These are phyloP conservation scores for Ciborinia camelliae DNA, from an alignment of 2,329 filamentous ascomycete species.

Conservation along the genomic window DNA sequence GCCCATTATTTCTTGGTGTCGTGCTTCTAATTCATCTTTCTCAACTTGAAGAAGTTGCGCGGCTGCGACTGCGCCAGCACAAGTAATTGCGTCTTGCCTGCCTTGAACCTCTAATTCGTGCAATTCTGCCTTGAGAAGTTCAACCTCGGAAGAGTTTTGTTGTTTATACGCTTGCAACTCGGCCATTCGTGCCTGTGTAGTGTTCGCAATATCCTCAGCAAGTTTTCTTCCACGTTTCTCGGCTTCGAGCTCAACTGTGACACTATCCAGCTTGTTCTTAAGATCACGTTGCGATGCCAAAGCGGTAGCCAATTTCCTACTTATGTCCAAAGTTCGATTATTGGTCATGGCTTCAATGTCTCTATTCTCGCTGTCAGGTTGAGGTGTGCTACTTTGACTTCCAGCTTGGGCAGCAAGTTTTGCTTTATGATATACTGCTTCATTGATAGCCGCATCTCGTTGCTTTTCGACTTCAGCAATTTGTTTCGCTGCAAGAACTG, in stretches of 20 bases:
- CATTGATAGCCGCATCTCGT: slow-evolving; percentile 87
- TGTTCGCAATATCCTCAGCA: slow-evolving; percentile 82
- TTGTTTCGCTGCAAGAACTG: slow-evolving; percentile 76
- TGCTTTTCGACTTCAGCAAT: slow-evolving; percentile 95
- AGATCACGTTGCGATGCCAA: slow-evolving; percentile 76
- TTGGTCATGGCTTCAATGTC: slow-evolving; percentile 56
- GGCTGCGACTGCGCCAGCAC: slow-evolving; percentile 71
- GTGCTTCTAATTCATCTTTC: slow-evolving; percentile 70
- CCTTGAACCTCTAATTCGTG: slow-evolving; percentile 75
- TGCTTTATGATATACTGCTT: slow-evolving; percentile 92
- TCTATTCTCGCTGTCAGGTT: slow-evolving; percentile 54
- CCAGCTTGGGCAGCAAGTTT: slow-evolving; percentile 78
- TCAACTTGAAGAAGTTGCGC: slow-evolving; percentile 79
- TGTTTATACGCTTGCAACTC: slow-evolving; percentile 84
- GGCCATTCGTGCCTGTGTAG: slow-evolving; percentile 75
- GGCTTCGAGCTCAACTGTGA: slow-evolving; percentile 69
- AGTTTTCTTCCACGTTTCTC: slow-evolving; percentile 79
- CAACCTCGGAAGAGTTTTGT: slow-evolving; percentile 77
- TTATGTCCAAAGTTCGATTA: slow-evolving; percentile 71
- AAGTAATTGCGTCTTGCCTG: slow-evolving; percentile 75
- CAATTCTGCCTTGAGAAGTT: slow-evolving; percentile 79
- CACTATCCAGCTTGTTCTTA: slow-evolving; percentile 68
- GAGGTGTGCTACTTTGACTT: slow-evolving; percentile 60
- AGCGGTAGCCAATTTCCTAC: slow-evolving; percentile 76
- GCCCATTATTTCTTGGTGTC: slow-evolving; percentile 64